Percentiles rank a stretch among this genome's conserved stretches.
phyloP scores from a whole-genome alignment of 306 rosid species.

The Quercus ilex region DNA sequence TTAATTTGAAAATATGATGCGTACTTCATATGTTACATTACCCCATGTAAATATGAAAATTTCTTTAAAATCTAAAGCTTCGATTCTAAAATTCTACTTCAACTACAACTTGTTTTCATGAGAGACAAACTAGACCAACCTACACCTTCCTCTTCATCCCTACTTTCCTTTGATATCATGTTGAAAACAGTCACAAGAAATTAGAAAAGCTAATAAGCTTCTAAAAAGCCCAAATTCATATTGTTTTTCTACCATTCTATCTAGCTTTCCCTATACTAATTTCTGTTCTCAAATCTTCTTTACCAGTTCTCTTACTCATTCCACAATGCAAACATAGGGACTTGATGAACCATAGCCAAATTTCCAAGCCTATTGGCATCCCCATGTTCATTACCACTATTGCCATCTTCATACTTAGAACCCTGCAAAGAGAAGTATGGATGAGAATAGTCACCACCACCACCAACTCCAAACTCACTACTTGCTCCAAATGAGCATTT shows the following conservation, averaged over 20 bases:
- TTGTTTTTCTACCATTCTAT: not conserved
- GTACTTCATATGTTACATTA: too few species aligned
- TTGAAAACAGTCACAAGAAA: not conserved
- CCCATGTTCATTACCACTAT: constrained; percentile 44
- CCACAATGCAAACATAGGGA: constrained; percentile 86
- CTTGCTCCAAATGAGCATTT: constrained; percentile 35
- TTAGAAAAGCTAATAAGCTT: not conserved
- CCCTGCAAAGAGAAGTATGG: constrained; percentile 57
- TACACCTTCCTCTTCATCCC: not conserved
- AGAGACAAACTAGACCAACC: not conserved
- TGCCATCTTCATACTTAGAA: constrained; percentile 57
- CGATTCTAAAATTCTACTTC: not conserved
- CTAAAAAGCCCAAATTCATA: not conserved
- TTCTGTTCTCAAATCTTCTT: not conserved
- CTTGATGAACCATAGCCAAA: constrained; percentile 66
- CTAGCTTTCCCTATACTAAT: constrained; percentile 3
- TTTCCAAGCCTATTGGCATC: constrained; percentile 38
- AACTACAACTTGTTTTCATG: not conserved
- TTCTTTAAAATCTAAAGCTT: not conserved
- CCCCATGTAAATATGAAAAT: too few species aligned
- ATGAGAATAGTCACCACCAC: constrained; percentile 52
- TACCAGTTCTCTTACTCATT: constrained; percentile 34
- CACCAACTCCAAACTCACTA: constrained; percentile 45
- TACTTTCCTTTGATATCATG: not conserved
- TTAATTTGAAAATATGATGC: too few species aligned